Conservation (phyloP, 306 rosid species). For the Quercus glauca region DNA sequence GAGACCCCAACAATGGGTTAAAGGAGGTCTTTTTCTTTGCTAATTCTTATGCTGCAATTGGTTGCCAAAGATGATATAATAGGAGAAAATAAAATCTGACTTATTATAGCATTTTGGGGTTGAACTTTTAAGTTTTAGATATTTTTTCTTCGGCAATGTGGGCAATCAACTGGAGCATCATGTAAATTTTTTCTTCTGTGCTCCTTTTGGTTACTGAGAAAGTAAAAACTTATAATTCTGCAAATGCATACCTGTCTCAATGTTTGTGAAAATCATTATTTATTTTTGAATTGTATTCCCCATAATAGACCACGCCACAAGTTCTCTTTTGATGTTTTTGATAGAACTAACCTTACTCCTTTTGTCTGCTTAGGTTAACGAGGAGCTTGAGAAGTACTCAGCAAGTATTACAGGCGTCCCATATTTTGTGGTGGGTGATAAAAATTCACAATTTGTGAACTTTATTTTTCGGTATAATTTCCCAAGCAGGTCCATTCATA, state of each 20-base stretch:
- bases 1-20: conserved; percentile 67
- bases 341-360: conserved; percentile 19
- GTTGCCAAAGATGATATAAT: conserved; percentile 5
- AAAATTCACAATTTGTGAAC: not conserved
- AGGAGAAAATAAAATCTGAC: not conserved
- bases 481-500: not conserved
- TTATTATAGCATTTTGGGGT: not conserved
- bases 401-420: conserved; percentile 71
- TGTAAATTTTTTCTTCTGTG: not conserved
- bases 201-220: not conserved
- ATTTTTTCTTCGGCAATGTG: not conserved
- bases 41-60: conserved; percentile 11
- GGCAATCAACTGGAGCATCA: not conserved
- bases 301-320: not conserved
- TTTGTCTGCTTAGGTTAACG: conserved; percentile 54
- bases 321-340: not conserved
- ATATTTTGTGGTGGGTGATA: conserved; percentile 57
- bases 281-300: not conserved
- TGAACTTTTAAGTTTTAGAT: not conserved
- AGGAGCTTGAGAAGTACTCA: conserved; percentile 58
- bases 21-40: conserved; percentile 51
- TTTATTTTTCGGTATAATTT: not conserved
- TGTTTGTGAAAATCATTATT: not conserved
- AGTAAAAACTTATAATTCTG: not conserved
- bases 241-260: not conserved